A percentile compares a stretch with the other conserved stretches of the same genome.
phyloP scores from a whole-genome alignment of 1,139 yeast species.

The Blastobotrys malaysiensis region DNA sequence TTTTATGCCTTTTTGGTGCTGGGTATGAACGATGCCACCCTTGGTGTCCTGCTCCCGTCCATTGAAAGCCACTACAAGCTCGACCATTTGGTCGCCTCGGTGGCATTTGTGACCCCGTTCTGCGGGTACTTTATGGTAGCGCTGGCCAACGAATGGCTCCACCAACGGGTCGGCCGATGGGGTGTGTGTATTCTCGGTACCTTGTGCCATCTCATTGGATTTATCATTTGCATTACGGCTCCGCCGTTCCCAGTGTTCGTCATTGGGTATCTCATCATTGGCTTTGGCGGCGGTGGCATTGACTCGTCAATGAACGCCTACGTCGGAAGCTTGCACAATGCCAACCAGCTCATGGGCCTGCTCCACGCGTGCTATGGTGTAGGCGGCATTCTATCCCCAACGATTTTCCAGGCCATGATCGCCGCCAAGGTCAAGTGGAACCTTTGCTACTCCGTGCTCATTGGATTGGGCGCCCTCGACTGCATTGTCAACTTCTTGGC shows the following conservation, averaged over 20 bases:
- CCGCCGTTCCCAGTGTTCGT: slow-evolving; percentile 40
- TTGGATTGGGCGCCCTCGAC: slow-evolving; percentile 32
- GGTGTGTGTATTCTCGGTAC: slow-evolving; percentile 39
- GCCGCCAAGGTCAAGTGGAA: slow-evolving; percentile 48
- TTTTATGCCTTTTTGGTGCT: slow-evolving; percentile 15
- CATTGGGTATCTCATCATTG: slow-evolving; percentile 51
- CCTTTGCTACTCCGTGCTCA: slow-evolving; percentile 44
- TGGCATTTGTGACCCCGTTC: slow-evolving; percentile 26
- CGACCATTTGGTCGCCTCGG: slow-evolving; percentile 24
- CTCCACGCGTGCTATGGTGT: slow-evolving; percentile 57
- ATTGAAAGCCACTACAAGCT: slow-evolving; percentile 23
- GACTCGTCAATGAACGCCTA: slow-evolving; percentile 53
- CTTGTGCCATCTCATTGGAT: slow-evolving; percentile 36
- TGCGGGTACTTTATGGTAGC: slow-evolving; percentile 38
- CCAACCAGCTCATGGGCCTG: slow-evolving; percentile 46
- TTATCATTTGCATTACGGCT: slow-evolving; percentile 38
- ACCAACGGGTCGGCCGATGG: slow-evolving; percentile 39
- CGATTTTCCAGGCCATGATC: slow-evolving; percentile 50
- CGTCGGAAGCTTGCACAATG: slow-evolving; percentile 44
- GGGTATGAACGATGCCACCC: slow-evolving; percentile 22
- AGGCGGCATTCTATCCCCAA: slow-evolving; percentile 58
- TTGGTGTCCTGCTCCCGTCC: slow-evolving; percentile 22
- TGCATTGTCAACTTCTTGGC: slow-evolving; percentile 8
- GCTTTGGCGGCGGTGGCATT: slow-evolving; percentile 50
- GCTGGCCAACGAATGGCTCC: slow-evolving; percentile 31